phyloP scores from a whole-genome alignment of 2,329 filamentous ascomycete species.

The Cladobotryum protrusum region DNA sequence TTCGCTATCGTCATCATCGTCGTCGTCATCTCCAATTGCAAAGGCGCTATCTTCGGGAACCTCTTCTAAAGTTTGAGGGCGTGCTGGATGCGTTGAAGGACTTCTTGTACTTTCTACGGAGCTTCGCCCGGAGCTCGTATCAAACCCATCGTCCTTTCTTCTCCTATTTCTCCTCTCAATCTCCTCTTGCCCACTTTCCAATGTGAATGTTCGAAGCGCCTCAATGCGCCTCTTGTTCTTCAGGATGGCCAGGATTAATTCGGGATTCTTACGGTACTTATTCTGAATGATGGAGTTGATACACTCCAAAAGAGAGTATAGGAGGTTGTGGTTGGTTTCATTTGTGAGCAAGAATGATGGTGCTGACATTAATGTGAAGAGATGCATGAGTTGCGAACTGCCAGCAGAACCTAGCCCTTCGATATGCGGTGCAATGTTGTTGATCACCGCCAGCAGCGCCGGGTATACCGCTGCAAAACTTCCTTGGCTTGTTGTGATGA shows the following conservation, averaged over 20 bases:
- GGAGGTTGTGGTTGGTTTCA: constrained; percentile 77
- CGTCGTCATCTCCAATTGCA: constrained; percentile 82
- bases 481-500: constrained; percentile 87
- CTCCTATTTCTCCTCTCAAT: constrained; percentile 72
- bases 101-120: constrained; percentile 65
- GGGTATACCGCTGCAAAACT: constrained; percentile 89
- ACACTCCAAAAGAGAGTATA: constrained; percentile 78
- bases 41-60: constrained; percentile 67
- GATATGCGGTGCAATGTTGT: constrained; percentile 83
- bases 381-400: constrained; percentile 75
- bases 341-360: constrained; percentile 89
- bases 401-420: constrained; percentile 69
- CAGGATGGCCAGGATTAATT: constrained; percentile 72
- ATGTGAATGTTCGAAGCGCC: constrained; percentile 76
- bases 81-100: constrained; percentile 35
- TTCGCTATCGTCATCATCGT: constrained; percentile 59
- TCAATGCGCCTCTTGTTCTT: constrained; percentile 79
- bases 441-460: constrained; percentile 83
- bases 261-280: constrained; percentile 73
- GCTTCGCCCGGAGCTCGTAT: constrained; percentile 46
- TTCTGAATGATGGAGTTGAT: constrained; percentile 88
- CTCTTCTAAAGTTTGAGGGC: constrained; percentile 24
- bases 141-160: constrained; percentile 56
- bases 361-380: constrained; percentile 88
- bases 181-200: constrained; percentile 88